Evolutionary conservation across 116 monocot species (phyloP), one percentile per base, ranked within the genome.

Genomic region (Trichopus zeylanicus): DNA sequence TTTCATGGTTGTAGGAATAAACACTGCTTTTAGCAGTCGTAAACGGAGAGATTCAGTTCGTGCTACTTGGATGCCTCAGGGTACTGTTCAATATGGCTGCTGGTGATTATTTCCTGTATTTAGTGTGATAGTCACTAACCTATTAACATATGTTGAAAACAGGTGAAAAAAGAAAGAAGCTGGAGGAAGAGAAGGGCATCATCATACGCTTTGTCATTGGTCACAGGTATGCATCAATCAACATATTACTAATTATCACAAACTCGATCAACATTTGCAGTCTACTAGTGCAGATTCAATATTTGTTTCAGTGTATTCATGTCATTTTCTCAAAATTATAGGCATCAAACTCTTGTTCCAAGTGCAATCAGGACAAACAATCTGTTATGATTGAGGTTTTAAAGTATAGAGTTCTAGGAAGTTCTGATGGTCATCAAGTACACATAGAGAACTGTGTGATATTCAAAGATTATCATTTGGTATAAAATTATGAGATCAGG

Each of bases 11-110:
- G 67, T 99, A 22, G 99, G 99, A 61, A 83, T 99, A 19, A 99
- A 99, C 55, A 99, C 99, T 57, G 99, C 99, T 28, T 92, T 99
- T 73, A 99, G 92, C 67, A 99, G 99, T 58, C 92, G 92, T 26
- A 92, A 89, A 56, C 49, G 99, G 64, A 82, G 99, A 81, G 99
- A 99, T 75, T 92, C 99, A 56, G 72, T 99, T 76, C 79, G 92
- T 54, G 65, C 78, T 38, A 92, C 99, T 32, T 99, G 92, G 99
- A 76, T 99, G 86, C 99, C 92, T 53, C 89, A 88, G 77, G 99
- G 99, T 92, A 22, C 27, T n/a, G 3, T 38, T 5, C 33, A 16
- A n/a, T 49, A n/a, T 37, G 32, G 9, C 20, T 22, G 15, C 20
- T 57, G 5, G 8, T 16, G 4, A n/a, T n/a, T 38, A 47, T 56